Evolutionary conservation across 169 alveolate species (phyloP).

Genomic region (Plasmodium gonderi): DNA sequence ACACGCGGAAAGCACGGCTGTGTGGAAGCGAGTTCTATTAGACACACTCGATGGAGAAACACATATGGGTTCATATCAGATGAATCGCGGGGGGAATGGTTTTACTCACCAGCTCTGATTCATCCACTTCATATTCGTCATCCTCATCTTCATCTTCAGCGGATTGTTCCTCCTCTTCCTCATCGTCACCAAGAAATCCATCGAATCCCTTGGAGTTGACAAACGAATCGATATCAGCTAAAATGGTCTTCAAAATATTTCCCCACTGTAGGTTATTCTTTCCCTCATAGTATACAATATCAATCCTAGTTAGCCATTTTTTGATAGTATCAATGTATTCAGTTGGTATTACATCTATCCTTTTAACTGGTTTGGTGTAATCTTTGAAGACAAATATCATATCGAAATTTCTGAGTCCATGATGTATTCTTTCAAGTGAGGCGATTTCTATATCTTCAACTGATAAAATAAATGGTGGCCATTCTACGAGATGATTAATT

Average conservation of each 20-base stretch:
- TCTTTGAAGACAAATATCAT: slow-evolving; percentile 96
- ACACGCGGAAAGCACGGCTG: too few relatives aligned
- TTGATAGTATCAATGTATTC: slow-evolving; percentile 94
- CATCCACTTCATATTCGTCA: slow-evolving; percentile 81
- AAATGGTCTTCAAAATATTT: slow-evolving; percentile 87
- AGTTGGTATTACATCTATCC: slow-evolving; percentile 95
- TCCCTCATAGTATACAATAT: slow-evolving; percentile 93
- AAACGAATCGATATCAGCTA: slow-evolving; percentile 89
- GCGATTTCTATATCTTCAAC: slow-evolving; percentile 96
- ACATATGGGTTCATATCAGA: neutral
- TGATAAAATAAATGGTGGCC: slow-evolving; percentile 96
- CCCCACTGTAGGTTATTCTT: slow-evolving; percentile 93
- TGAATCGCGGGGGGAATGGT: neutral
- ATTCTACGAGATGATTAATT: slow-evolving; percentile 94
- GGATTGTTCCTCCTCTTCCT: slow-evolving; percentile 86
- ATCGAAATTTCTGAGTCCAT: slow-evolving; percentile 96
- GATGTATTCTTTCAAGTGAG: slow-evolving; percentile 97
- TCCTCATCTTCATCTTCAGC: slow-evolving; percentile 89
- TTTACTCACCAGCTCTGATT: slow-evolving; percentile 79
- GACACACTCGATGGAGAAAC: too few relatives aligned
- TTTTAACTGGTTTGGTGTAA: slow-evolving; percentile 92
- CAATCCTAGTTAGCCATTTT: slow-evolving; percentile 91
- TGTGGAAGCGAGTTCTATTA: too few relatives aligned
- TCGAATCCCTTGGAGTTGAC: slow-evolving; percentile 89
- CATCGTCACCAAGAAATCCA: slow-evolving; percentile 90